These are phyloP conservation scores for Boletus insuetus DNA, from an alignment of 768 basidiomycete species.

Conservation along the genomic window DNA sequence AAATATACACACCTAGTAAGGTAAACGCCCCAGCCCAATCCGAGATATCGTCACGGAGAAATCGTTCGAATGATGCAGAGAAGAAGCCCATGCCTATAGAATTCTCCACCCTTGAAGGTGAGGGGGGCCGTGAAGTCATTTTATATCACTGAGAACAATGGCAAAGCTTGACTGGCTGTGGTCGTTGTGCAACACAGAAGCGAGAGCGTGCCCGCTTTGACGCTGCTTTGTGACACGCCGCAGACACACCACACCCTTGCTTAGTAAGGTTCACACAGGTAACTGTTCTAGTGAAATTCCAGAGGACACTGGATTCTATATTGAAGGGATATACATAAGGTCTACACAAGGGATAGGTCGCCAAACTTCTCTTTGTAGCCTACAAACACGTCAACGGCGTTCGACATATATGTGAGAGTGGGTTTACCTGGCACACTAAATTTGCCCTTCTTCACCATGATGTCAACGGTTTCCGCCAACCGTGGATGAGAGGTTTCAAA, in stretches of 20 bases:
- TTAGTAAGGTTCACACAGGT: slow-evolving; percentile 15
- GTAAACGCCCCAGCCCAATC: slow-evolving; percentile 85
- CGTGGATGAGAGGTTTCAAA: slow-evolving; percentile 92
- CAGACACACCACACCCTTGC: background rate
- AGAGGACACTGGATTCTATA: slow-evolving; percentile 21
- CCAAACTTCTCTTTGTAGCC: slow-evolving; percentile 97
- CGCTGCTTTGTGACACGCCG: background rate
- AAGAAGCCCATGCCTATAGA: slow-evolving; percentile 50
- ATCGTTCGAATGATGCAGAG: slow-evolving; percentile 68
- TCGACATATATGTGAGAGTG: background rate
- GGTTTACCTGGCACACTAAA: slow-evolving; percentile 90
- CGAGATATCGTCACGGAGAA: slow-evolving; percentile 68
- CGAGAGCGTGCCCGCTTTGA: slow-evolving; percentile 2
- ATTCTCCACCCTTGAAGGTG: slow-evolving; percentile 35
- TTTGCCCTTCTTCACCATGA: slow-evolving; percentile 96
- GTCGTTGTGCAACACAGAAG: slow-evolving; percentile 3
- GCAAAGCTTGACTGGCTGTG: background rate
- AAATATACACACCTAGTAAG: slow-evolving; percentile 60
- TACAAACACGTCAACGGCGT: slow-evolving; percentile 25
- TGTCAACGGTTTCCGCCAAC: slow-evolving; percentile 86
- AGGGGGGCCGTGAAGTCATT: slow-evolving; percentile 39
- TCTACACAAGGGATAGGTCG: slow-evolving; percentile 88
- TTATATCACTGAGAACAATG: slow-evolving; percentile 22
- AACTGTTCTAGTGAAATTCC: background rate
- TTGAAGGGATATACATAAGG: slow-evolving; percentile 19